These are phyloP conservation scores for Spinacia oleracea DNA, from an alignment of 179 eudicot genomes.

Conservation along the genomic window DNA sequence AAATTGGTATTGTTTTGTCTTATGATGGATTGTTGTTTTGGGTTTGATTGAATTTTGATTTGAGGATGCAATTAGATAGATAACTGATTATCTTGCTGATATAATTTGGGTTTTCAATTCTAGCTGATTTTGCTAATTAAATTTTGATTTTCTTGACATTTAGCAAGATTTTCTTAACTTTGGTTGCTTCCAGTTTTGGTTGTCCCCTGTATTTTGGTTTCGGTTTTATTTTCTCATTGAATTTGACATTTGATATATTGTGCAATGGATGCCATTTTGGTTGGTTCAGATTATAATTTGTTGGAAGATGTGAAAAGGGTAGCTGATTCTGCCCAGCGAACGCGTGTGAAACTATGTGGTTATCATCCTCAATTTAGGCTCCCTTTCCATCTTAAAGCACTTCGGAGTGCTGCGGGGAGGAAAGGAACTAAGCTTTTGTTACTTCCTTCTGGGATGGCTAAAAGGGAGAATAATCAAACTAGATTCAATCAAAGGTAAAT, in stretches of 20 bases:
- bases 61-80: not conserved
- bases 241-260: not conserved
- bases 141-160: not conserved
- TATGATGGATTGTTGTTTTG: not conserved
- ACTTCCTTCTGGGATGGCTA: conserved; percentile 75
- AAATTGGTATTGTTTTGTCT: not conserved
- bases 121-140: not conserved
- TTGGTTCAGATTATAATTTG: conserved; percentile 66
- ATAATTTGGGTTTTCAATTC: not conserved
- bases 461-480: conserved; percentile 62
- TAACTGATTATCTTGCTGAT: not conserved
- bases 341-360: conserved; percentile 51
- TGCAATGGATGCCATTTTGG: conserved; percentile 1
- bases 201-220: not conserved
- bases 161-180: not conserved
- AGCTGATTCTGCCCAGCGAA: conserved; percentile 85
- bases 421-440: conserved; percentile 54
- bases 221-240: not conserved
- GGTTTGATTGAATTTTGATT: too few species aligned
- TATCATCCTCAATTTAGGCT: conserved; percentile 43
- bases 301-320: conserved; percentile 90
- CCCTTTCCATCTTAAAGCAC: conserved; percentile 57
- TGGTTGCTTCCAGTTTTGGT: not conserved
- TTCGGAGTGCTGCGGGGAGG: conserved; percentile 53
- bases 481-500: conserved; percentile 51